Percentiles rank a stretch among this genome's conserved stretches.
phyloP scores from a whole-genome alignment of 176 grass and related monocot genomes.

The Phoenix dactylifera region DNA sequence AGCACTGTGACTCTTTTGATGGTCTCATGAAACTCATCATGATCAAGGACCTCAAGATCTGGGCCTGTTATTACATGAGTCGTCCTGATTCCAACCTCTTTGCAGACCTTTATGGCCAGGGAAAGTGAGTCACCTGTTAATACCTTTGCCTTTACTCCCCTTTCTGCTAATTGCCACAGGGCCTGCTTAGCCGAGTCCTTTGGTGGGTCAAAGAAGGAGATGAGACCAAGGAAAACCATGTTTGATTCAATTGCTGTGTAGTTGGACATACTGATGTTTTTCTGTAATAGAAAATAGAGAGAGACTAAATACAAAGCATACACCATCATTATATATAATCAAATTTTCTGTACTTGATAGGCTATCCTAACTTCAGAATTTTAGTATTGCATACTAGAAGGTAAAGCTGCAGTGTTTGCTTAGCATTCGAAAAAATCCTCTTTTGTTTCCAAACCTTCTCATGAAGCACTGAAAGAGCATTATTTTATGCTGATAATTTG shows the following conservation, averaged over 20 bases:
- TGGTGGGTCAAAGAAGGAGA: slow-evolving; percentile 36
- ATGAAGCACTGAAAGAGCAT: too few species aligned
- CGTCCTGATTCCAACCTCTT: slow-evolving; percentile 35
- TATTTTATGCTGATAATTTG: too few species aligned
- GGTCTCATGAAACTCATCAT: slow-evolving; percentile 27
- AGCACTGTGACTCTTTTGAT: slow-evolving; percentile 27
- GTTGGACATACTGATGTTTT: not conserved
- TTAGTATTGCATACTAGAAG: too few species aligned
- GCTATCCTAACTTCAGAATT: too few species aligned
- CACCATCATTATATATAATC: too few species aligned
- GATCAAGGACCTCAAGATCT: slow-evolving; percentile 24
- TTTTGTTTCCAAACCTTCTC: too few species aligned
- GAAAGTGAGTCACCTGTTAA: slow-evolving; percentile 37
- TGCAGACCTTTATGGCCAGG: slow-evolving; percentile 30
- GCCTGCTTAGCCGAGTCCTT: slow-evolving; percentile 35
- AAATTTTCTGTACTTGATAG: too few species aligned
- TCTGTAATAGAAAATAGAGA: too few species aligned
- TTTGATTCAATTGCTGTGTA: slow-evolving; percentile 20
- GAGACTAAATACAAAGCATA: too few species aligned
- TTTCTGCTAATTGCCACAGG: slow-evolving; percentile 27
- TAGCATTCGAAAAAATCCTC: too few species aligned
- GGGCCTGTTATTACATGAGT: slow-evolving; percentile 27
- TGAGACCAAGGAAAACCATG: slow-evolving; percentile 38
- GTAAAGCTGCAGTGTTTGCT: too few species aligned
- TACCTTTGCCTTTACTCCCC: slow-evolving; percentile 33